Evolutionary conservation across 148 eudicot genomes (phyloP), one percentile per base, ranked within the genome.

Genomic region (Silene conica): DNA sequence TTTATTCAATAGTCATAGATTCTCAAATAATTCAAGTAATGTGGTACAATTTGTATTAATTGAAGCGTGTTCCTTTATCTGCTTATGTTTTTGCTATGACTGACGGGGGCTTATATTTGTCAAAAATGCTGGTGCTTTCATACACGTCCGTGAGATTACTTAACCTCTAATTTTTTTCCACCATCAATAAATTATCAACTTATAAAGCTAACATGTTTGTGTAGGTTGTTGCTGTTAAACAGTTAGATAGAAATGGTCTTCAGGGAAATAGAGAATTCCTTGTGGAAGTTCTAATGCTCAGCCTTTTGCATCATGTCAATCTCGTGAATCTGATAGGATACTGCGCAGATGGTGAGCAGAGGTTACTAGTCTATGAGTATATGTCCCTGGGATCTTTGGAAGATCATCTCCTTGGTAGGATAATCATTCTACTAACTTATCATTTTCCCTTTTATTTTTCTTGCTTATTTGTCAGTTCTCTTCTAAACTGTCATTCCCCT

Each of bases 261-360:
- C 98, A 94, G 76, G 98, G 98, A 48, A 94, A 94, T 79, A 83
- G 98, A 71, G 98, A 94, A 67, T 94, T 94, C 80, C 81, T 94
- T 20, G 98, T 94, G 20, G 98, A 94, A 82, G 98, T 94, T 83
- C 89, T 94, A 43, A 94, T 94, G 98, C 96, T 94, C 59, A 94
- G 98, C 82, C 95, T 94, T 79, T 80, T 94, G 38, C 97, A 94
- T 77, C 91, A 89, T 75, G 80, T 80, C 52, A 88, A 94, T 79
- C 77, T 94, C 18, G 98, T 94, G 80, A 94, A 81, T 79, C 85
- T 94, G 76, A 81, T 90, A 74, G 97, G 98, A 26, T 94, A 91
- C 74, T 94, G 97, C 77, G 97, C 98, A 62, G 97, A 89, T 79
- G 98, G 98, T 74, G 98, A 95, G 70, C 98, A 95, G 85, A 83